Base-by-base conservation (phyloP, 1,284 basidiomycete species). In the Agaricales sp. region DNA sequence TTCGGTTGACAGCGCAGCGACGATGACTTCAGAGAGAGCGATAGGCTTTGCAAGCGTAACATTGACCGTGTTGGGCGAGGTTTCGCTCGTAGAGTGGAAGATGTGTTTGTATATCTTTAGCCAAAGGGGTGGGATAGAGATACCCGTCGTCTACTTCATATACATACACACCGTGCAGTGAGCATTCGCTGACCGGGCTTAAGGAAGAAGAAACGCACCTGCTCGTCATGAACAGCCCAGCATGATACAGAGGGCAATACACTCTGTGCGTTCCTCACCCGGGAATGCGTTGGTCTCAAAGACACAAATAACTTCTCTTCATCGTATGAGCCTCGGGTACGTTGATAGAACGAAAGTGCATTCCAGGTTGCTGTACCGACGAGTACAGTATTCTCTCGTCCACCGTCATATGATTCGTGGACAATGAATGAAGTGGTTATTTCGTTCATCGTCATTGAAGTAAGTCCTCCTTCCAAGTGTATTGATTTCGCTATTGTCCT, bases 1-100 rank as follows among this genome's bases (percentile, higher is more conserved):
- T n/a, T 21, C 44, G 4, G 8, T 18, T n/a, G 21, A 23, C 13
- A 24, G 13, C 4, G 44, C 44, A 45, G 44, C 20, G 44, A 45
- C 21, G 24, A 45, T 45, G 18, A 45, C 22, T n/a, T 45, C 44
- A 8, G 20, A 23, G 12, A 45, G 25, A 4, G 4, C 6, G 4
- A 21, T 24, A n/a, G 43, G n/a, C n/a, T 19, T 1, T 57, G 62
- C 47, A 51, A 44, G 53, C 20, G 46, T 54, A 4, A 35, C 48
- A 20, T 60, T 57, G 4, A 39, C 46, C 11, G 39, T 41, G 39
- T 20, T 20, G 39, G 19, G 8, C 4, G n/a, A 8, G 39, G 16
- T 8, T 6, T 11, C 8, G 6, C 19, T 18, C 4, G 39, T 41
- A 4, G 39, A 4, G 16, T 41, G 39, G 13, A 41, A 20, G 6